These are phyloP conservation scores for Thraustochytrium sp. DNA, from an alignment of 352 stramenopile species.

Conservation along the genomic window DNA sequence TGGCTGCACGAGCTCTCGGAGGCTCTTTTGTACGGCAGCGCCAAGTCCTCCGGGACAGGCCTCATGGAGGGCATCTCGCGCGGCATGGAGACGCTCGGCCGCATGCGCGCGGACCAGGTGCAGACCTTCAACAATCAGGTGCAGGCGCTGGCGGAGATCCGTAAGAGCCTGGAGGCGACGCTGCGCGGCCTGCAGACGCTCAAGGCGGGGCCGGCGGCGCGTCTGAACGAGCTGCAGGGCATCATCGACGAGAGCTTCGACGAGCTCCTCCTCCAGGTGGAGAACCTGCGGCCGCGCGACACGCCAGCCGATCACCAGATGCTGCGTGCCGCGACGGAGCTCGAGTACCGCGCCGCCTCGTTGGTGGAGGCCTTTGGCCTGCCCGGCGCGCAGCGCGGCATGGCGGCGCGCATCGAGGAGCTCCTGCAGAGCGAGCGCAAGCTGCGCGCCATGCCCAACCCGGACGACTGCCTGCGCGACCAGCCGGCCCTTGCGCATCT, in stretches of 20 bases:
- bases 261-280: background rate
- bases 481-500: background rate
- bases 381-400: background rate
- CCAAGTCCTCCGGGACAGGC: background rate
- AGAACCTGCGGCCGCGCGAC: background rate
- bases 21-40: conserved; percentile 3
- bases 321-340: background rate
- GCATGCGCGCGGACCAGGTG: background rate
- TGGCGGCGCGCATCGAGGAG: background rate
- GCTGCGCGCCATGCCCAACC: background rate
- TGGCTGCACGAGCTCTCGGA: conserved; percentile 32
- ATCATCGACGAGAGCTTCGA: background rate
- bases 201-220: background rate
- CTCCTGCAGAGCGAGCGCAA: background rate
- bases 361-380: background rate
- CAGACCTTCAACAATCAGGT: background rate
- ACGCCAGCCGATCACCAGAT: background rate
- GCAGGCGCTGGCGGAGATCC: background rate
- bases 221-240: background rate
- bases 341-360: background rate
- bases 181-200: background rate
- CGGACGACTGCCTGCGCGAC: background rate
- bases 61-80: background rate
- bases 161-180: background rate
- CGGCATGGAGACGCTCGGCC: background rate